Base-by-base conservation (phyloP, 2,329 filamentous ascomycete genomes). In the Aspergillus ruber region DNA sequence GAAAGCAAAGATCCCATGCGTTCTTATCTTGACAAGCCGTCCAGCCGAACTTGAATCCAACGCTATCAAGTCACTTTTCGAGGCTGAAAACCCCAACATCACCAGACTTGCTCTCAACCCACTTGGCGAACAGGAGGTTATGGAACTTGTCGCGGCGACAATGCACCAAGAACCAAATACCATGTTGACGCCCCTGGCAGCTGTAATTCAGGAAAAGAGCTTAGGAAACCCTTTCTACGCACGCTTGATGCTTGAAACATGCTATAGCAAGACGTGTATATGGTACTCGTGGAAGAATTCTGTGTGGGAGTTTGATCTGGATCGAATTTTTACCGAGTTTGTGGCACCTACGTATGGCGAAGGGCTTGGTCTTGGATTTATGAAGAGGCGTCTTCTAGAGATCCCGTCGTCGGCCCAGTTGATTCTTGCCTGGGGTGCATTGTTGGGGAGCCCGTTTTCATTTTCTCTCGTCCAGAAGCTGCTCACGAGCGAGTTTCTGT, bases 171-270 rank as follows among this genome's bases (percentile, higher is more conserved):
- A 82, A 0, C 70, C 77, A 6, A 79, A 78, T 48, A 82, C 88
- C 29, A 86, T 89, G 42, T 80, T 93, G 1, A 72, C 87, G 1
- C 84, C 90, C 0, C 74, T 97, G 15, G 86, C 88, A 2, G 81
- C 90, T 6, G 87, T 95, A 8, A 82, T 96, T 5, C 87, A 94
- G 64, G 90, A 91, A 59, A 94, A 93, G 70, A 91, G 88, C 7
- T 81, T 81, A 21, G 90, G 90, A 1, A 95, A 95, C 52, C 85
- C 90, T 0, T 96, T 95, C 60, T 94, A 93, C 60, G 86, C 95
- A 65, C 80, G 88, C 47, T 88, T 95, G 68, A 94, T 96, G 79
- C 78, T 96, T 4, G 88, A 88, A 60, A 85, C 86, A 3, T 94
- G 88, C 63, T 84, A 95, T 64, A 82, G 88, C 36, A 93, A 88